Base-by-base conservation (phyloP, 2,329 filamentous ascomycete species). In the Cladosporium sp. region DNA sequence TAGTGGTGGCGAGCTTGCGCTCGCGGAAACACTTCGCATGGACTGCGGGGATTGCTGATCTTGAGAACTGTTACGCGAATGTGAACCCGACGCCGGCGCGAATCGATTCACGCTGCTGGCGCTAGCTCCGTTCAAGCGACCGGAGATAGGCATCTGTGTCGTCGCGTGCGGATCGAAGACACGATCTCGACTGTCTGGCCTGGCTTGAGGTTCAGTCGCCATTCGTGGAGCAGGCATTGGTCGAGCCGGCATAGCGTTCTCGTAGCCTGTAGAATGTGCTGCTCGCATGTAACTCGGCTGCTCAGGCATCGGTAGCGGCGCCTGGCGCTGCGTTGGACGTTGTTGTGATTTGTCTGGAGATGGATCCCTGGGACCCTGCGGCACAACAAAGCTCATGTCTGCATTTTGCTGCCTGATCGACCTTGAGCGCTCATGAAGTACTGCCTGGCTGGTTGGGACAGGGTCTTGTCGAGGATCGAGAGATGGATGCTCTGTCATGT, bases 271-370 rank as follows among this genome's bases (percentile, higher is more conserved):
- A 47, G 65, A 64, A n/a, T 68, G 66, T 26, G 64, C 36, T 32
- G 65, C 63, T 32, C 67, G 68, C 65, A 62, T 67, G 55, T 68
- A 67, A 58, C 61, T 65, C 3, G 69, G 66, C 36, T 64, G 61
- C 7, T 66, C 66, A 14, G 21, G 24, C 8, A 61, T 36, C 36
- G 26, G 18, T 4, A 61, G 21, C 52, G 47, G 58, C 32, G 30
- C 34, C 36, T 58, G 59, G 26, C 47, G 51, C 24, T 69, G 65
- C 32, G 59, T 24, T 47, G 58, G 32, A 18, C 52, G 44, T 18
- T 64, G 61, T 36, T 64, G 61, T 36, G 61, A 41, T 47, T 63
- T 38, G 58, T 61, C 21, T 24, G 66, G 59, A 32, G 67, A 63
- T 21, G 67, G 61, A 18, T 57, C 51, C 26, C 65, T 61, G 8